Evolutionary conservation across 805 yeast species (phyloP), one percentile per base, ranked within the genome.

Genomic region (Candida railenensis): DNA sequence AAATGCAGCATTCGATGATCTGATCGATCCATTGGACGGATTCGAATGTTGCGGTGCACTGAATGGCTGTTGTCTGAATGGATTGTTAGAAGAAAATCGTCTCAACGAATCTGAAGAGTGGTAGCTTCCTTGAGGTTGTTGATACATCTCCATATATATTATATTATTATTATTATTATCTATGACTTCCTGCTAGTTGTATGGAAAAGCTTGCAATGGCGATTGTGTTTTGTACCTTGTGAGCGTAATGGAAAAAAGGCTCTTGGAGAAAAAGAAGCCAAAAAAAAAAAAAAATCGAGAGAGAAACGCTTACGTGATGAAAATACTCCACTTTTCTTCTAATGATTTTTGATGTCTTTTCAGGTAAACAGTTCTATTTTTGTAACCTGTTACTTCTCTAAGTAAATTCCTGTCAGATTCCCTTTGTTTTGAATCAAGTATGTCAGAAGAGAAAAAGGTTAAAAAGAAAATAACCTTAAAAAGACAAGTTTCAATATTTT

Each of bases 31-130:
- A 59, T 42, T 22, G 72, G 57, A 4, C 73, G 74, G 46, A 19
- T 44, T 39, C 14, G 40, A 3, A 15, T 47, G 47, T 21, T 52
- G 50, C 16, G 47, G 51, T 30, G 50, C 54, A 33, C 42, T 38
- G 40, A 48, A 49, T n/a, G n/a, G n/a, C 46, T 71, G 71, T 34
- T 15, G 37, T 57, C 92, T 76, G 63, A 86, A 86, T n/a, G 92
- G 92, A 54, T 86, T 86, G 61, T 83, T 83, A 2, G 82, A 71
- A 4, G 90, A 83, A 44, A 82, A 64, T 51, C 82, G 61, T 54
- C 78, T 62, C 37, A 65, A 53, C 38, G 71, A 64, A 40, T 67
- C 71, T 19, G 62, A 50, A 12, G 75, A 69, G 30, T 61, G 56
- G 53, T 61, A 60, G 46, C 65, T 58, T 37, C 59, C 62, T 42